Evolutionary conservation across 2,329 filamentous ascomycete genomes (phyloP).

Genomic region (Escovopsis sp.): DNA sequence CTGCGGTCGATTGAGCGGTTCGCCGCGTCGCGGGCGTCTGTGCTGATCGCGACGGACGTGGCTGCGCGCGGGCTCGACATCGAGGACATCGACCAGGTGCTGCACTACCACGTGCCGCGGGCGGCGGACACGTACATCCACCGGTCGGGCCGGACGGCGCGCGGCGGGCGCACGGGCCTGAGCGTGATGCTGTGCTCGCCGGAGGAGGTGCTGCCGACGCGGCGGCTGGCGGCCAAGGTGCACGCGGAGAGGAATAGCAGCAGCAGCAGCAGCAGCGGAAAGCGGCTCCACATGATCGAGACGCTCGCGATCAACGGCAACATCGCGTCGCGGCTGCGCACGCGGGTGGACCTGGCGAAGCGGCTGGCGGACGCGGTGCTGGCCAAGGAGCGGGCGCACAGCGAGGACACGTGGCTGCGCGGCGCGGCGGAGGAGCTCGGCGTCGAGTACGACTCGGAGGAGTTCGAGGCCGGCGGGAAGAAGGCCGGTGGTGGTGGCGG

Average conservation of each 20-base stretch:
- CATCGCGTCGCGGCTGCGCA: constrained; percentile 60
- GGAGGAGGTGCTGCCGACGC: constrained; percentile 76
- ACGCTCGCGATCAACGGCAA: constrained; percentile 74
- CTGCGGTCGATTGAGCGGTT: constrained; percentile 88
- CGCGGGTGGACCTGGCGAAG: constrained; percentile 69
- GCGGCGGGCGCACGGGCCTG: constrained; percentile 60
- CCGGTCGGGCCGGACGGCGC: constrained; percentile 83
- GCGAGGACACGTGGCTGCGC: constrained; percentile 73
- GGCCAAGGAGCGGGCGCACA: constrained; percentile 75
- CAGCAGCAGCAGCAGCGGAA: constrained; percentile 28
- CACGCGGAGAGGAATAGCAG: constrained; percentile 42
- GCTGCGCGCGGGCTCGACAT: constrained; percentile 91
- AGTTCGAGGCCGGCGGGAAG: constrained; percentile 56
- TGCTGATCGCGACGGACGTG: constrained; percentile 86
- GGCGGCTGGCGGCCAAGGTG: constrained; percentile 74
- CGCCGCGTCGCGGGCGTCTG: constrained; percentile 46
- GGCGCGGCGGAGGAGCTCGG: constrained; percentile 83
- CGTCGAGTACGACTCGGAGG: constrained; percentile 84
- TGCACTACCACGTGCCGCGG: constrained; percentile 92
- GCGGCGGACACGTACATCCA: constrained; percentile 91
- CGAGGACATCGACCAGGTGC: constrained; percentile 69
- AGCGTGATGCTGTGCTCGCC: constrained; percentile 83
- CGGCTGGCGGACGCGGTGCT: constrained; percentile 68
- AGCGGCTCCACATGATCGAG: constrained; percentile 45
- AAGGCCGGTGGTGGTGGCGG: constrained; percentile 48